Percentiles rank a stretch among this genome's conserved stretches.
Evolutionary conservation across 1,139 yeast genomes (phyloP).

Genomic region (Saccharomyces hybrid): DNA sequence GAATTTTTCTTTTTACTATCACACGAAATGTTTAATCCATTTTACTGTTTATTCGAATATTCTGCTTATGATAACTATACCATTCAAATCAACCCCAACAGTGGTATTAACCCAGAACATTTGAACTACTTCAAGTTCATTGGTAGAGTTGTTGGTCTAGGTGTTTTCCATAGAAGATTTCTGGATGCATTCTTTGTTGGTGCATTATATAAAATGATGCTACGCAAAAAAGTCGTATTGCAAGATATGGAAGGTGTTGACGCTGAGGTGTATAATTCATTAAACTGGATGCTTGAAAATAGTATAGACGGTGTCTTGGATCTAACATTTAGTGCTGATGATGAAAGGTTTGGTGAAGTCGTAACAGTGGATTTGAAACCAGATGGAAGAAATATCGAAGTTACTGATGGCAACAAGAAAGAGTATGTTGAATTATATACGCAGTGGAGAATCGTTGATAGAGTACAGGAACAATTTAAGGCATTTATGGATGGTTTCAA

Average conservation of each 20-base stretch:
- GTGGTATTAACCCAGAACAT: slow-evolving; percentile 97
- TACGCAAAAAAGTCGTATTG: slow-evolving; percentile 84
- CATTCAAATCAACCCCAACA: slow-evolving; percentile 92
- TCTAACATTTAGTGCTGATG: slow-evolving; percentile 88
- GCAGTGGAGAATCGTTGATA: slow-evolving; percentile 90
- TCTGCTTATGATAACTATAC: slow-evolving; percentile 98
- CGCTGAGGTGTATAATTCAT: slow-evolving; percentile 87
- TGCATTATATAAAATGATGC: slow-evolving; percentile 95
- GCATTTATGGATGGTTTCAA: slow-evolving; percentile 96
- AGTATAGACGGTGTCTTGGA: slow-evolving; percentile 83
- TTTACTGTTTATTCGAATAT: slow-evolving; percentile 92
- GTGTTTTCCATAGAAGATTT: slow-evolving; percentile 96
- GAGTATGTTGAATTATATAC: slow-evolving; percentile 93
- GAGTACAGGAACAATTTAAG: slow-evolving; percentile 92
- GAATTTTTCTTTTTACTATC: slow-evolving; percentile 93
- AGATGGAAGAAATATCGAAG: slow-evolving; percentile 80
- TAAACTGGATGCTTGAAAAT: slow-evolving; percentile 92
- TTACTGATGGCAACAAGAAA: slow-evolving; percentile 86
- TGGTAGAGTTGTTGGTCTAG: slow-evolving; percentile 96
- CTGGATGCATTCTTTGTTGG: slow-evolving; percentile 97
- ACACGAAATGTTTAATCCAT: slow-evolving; percentile 98
- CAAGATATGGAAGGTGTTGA: slow-evolving; percentile 99
- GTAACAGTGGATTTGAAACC: slow-evolving; percentile 87
- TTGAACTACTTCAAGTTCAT: slow-evolving; percentile 94
- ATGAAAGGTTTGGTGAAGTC: slow-evolving; percentile 90